Conservation (phyloP, 352 stramenopile species). For the Phytophthora pisi region DNA sequence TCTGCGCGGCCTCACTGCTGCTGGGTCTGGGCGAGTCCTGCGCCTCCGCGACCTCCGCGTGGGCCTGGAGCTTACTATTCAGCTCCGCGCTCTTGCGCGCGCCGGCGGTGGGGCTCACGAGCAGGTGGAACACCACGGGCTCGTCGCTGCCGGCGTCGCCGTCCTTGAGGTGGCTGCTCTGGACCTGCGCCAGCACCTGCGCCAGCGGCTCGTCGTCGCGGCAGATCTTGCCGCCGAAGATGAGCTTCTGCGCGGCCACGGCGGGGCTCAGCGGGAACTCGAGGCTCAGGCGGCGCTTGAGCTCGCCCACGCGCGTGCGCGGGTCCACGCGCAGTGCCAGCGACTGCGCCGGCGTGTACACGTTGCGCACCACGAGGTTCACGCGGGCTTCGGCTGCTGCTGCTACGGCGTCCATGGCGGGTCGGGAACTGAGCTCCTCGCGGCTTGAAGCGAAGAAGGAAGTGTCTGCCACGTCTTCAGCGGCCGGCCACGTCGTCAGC, state of each 20-base stretch:
- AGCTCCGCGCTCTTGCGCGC: constrained; percentile 19
- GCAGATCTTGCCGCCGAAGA: constrained; percentile 90
- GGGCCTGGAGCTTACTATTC: neutral
- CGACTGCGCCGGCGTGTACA: constrained; percentile 69
- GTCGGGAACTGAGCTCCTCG: neutral
- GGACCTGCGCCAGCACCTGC: constrained; percentile 49
- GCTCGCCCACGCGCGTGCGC: constrained; percentile 46
- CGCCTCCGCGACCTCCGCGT: constrained; percentile 24
- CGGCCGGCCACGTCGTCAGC: too few species aligned
- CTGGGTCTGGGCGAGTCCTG: constrained; percentile 36
- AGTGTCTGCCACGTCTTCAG: neutral
- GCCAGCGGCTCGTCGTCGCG: constrained; percentile 57
- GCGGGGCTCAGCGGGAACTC: constrained; percentile 53
- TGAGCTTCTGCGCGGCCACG: constrained; percentile 76
- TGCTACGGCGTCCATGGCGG: constrained; percentile 27
- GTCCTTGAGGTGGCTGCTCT: constrained; percentile 41
- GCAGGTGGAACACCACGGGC: constrained; percentile 76
- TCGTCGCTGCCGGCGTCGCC: constrained; percentile 24
- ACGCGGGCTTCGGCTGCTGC: constrained; percentile 30
- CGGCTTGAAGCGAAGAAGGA: neutral
- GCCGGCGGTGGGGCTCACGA: constrained; percentile 48
- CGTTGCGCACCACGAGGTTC: constrained; percentile 81
- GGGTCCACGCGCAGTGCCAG: constrained; percentile 50
- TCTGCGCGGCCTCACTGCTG: constrained; percentile 2
- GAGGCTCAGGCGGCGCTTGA: constrained; percentile 66